Percentiles rank a stretch among this genome's conserved stretches.
Evolutionary conservation across 2,329 filamentous ascomycete genomes (phyloP).

Genomic region (Hymenoscyphus scutula): DNA sequence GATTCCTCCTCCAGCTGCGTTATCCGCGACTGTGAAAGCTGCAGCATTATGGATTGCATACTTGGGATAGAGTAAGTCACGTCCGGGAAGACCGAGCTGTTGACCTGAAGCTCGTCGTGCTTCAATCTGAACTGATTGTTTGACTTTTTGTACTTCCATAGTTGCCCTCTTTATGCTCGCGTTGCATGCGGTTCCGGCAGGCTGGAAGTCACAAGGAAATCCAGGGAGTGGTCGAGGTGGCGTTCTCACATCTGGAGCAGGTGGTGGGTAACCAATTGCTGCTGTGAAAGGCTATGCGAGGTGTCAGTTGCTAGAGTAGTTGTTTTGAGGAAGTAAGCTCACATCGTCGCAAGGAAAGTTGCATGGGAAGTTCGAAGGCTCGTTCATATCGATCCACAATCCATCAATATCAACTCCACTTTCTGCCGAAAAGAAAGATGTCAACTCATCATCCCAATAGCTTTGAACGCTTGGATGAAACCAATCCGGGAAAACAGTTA

Average conservation of each 20-base stretch:
- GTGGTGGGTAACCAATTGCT: slow-evolving; percentile 52
- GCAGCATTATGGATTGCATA: slow-evolving; percentile 65
- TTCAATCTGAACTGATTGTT: background rate
- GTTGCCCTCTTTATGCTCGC: slow-evolving; percentile 26
- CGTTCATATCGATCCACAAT: slow-evolving; percentile 74
- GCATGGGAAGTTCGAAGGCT: slow-evolving; percentile 51
- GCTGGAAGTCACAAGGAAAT: slow-evolving; percentile 67
- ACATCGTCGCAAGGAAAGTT: slow-evolving; percentile 50
- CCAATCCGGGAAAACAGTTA: slow-evolving; percentile 73
- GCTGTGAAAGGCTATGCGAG: background rate
- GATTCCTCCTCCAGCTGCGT: slow-evolving; percentile 45
- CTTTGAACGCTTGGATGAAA: slow-evolving; percentile 61
- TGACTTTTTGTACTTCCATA: slow-evolving; percentile 9
- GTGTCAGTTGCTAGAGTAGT: background rate
- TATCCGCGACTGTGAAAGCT: slow-evolving; percentile 45
- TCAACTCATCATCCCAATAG: slow-evolving; percentile 71
- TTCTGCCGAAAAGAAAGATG: slow-evolving; percentile 59
- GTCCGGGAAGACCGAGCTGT: slow-evolving; percentile 56
- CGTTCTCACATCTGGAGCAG: slow-evolving; percentile 59
- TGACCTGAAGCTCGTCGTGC: slow-evolving; percentile 34
- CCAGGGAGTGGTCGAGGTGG: slow-evolving; percentile 65
- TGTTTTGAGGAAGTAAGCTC: background rate
- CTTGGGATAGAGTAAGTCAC: slow-evolving; percentile 62
- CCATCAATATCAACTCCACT: slow-evolving; percentile 73
- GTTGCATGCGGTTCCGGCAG: slow-evolving; percentile 43